Evolutionary conservation across 148 eudicot genomes (phyloP).

Genomic region (Fallopia convolvulus): DNA sequence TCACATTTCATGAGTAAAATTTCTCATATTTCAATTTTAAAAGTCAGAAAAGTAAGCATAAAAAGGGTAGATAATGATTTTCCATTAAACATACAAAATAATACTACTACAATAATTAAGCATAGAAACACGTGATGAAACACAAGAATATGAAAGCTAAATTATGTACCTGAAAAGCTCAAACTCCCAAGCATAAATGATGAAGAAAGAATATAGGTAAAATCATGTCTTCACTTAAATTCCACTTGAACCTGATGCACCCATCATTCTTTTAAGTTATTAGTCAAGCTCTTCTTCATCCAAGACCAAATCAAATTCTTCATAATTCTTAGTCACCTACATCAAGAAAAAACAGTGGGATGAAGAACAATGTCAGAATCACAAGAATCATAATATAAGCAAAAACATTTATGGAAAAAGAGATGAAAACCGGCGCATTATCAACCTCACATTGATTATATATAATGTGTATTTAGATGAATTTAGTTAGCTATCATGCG

Average conservation of each 20-base stretch:
- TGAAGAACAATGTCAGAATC: too few species aligned
- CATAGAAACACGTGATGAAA: background rate
- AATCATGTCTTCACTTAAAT: constrained; percentile 1
- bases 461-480: too few species aligned
- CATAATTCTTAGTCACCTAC: constrained; percentile 51
- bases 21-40: background rate
- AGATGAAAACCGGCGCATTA: too few species aligned
- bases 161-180: background rate
- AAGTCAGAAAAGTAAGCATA: background rate
- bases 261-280: background rate
- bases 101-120: background rate
- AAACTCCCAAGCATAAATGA: background rate
- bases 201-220: constrained; percentile 22
- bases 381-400: too few species aligned
- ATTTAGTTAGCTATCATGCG: too few species aligned
- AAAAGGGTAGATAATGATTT: background rate
- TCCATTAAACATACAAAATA: background rate
- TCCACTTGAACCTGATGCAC: background rate
- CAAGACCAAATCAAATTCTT: constrained; percentile 69
- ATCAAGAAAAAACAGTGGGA: too few species aligned
- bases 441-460: too few species aligned
- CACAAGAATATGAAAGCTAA: background rate
- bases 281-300: constrained; percentile 36
- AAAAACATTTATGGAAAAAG: too few species aligned
- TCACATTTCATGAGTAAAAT: background rate